Percentiles rank a stretch among this genome's conserved stretches.
phyloP scores from a whole-genome alignment of 495 filamentous ascomycete genomes.

The Talaromyces ruber region DNA sequence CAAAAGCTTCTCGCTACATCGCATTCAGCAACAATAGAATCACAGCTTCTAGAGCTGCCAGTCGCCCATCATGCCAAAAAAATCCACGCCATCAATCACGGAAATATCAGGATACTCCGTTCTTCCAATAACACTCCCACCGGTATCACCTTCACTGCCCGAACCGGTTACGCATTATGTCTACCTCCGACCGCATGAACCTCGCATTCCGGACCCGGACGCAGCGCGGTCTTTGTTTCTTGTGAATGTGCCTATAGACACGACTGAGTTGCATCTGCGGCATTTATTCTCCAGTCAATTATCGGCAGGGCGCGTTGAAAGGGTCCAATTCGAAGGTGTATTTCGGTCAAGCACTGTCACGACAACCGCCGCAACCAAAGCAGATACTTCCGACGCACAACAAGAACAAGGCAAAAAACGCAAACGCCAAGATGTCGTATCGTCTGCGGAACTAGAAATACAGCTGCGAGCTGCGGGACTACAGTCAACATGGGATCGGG shows the following conservation, averaged over 20 bases:
- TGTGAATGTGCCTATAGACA: conserved; percentile 80
- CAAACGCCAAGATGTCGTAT: conserved; percentile 42
- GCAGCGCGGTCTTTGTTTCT: conserved; percentile 74
- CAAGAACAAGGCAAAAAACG: conserved; percentile 57
- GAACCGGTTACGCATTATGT: conserved; percentile 66
- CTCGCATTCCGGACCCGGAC: conserved; percentile 62
- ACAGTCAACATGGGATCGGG: conserved; percentile 68
- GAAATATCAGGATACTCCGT: conserved; percentile 40
- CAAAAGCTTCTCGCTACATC: not conserved
- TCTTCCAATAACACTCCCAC: conserved; percentile 50
- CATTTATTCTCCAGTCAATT: conserved; percentile 62
- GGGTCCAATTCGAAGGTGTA: conserved; percentile 56
- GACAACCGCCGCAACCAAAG: not conserved
- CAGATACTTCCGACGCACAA: conserved; percentile 25
- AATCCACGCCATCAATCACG: conserved; percentile 7
- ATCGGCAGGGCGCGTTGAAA: conserved; percentile 67
- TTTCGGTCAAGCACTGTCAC: not conserved
- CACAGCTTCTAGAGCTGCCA: not conserved
- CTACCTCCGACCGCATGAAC: conserved; percentile 75
- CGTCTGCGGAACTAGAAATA: conserved; percentile 39
- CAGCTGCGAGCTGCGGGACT: conserved; percentile 44
- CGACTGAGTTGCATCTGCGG: conserved; percentile 67
- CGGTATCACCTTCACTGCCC: conserved; percentile 41
- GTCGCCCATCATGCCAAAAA: conserved; percentile 27
- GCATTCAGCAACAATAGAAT: not conserved